Conservation (phyloP, 192 early-diverging fungal species). For the Chytriomyces sp. region DNA sequence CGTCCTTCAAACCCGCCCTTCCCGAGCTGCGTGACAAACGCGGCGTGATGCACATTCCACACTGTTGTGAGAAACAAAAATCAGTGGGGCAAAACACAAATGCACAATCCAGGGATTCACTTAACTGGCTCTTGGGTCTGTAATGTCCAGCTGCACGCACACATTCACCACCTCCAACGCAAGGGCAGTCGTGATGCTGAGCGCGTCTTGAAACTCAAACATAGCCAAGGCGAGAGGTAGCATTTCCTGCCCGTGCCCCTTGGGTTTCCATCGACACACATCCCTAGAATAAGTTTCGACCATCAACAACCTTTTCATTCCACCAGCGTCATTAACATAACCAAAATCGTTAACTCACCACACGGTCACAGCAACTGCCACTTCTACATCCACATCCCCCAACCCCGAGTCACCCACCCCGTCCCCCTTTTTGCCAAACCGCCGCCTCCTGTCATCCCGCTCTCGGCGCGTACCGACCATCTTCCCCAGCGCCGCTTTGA, state of each 20-base stretch:
- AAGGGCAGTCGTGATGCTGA: neutral
- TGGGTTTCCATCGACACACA: neutral
- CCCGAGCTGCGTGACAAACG: neutral
- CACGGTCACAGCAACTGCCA: conserved; percentile 6
- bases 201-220: conserved; percentile 1
- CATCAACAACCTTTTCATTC: too few relatives aligned
- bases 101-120: neutral
- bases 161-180: conserved; percentile 4
- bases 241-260: conserved; percentile 6
- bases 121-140: conserved; percentile 18
- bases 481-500: neutral
- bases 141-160: conserved; percentile 8
- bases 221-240: conserved; percentile 3
- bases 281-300: too few relatives aligned
- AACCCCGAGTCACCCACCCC: neutral
- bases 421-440: conserved; percentile 9
- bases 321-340: conserved; percentile 8
- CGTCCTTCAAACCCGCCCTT: neutral
- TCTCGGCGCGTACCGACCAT: neutral
- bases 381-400: neutral
- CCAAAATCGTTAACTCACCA: neutral
- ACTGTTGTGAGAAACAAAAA: conserved; percentile 1
- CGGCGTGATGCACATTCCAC: conserved; percentile 15
- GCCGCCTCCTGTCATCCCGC: neutral
- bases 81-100: neutral